Evolutionary conservation across 2,329 filamentous ascomycete species (phyloP), one percentile per base, ranked within the genome.

Genomic region (Colletotrichum scovillei): DNA sequence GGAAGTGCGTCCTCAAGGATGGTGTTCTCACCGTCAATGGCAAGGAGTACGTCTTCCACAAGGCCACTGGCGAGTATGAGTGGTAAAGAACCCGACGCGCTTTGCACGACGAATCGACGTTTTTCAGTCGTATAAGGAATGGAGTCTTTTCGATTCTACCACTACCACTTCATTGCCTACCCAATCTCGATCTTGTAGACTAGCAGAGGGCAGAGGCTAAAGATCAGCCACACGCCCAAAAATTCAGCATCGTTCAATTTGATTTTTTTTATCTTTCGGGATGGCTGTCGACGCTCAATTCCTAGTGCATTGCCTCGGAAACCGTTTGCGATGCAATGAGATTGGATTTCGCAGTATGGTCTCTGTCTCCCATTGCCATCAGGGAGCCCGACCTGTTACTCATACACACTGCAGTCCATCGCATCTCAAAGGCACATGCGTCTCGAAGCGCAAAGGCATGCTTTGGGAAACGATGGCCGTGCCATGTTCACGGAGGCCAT

Each of bases 1-100:
- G 94, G 94, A 99, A 99, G 93, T 99, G 97, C 85, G 95, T 95
- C 1, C 91, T 99, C 76, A 98, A 98, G 86, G 97, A 99, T 79
- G 97, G 97, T 24, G 94, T 99, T 22, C 88, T 99, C 77, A 97
- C 94, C 57, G 95, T 97, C 49, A 95, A 96, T 77, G 94, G 95
- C 77, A 97, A 94, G 84, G 97, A 99, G 83, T 98, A 97, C 80
- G 94, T 99, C 76, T 99, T 99, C 86, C 95, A 98, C 87, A 98
- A 98, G 85, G 97, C 95, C 28, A 95, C 93, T 58, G 97, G 97
- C 79, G 97, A 98, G 85, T 98, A 98, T 78, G 97, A 99, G 84
- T 99, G 97, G 97, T 99, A 90, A 85, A 72, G 19, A 24, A 24
- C 14, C 16, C 16, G 14, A 28, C 11, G 30, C 14, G 11, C n/a